These are phyloP conservation scores for Exophiala sp. DNA, from an alignment of 2,329 filamentous ascomycete species.

Conservation along the genomic window DNA sequence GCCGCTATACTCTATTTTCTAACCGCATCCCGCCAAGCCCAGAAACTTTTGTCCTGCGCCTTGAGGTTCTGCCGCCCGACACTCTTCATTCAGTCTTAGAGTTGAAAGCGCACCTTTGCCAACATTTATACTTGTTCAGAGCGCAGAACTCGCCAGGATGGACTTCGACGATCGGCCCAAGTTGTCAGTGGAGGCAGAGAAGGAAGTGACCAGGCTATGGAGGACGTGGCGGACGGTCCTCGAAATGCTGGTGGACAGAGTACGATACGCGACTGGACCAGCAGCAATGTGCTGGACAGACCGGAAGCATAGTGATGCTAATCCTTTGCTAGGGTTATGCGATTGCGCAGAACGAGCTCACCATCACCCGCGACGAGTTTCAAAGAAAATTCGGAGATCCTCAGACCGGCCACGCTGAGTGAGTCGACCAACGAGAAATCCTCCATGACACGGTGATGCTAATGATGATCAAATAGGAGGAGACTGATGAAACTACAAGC, in stretches of 20 bases:
- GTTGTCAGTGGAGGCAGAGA: conserved; percentile 21
- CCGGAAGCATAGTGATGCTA: background rate
- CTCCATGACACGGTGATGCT: background rate
- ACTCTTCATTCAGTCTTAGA: background rate
- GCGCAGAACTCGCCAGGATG: too few species aligned
- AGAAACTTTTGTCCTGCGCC: conserved; percentile 21
- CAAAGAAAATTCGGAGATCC: conserved; percentile 62
- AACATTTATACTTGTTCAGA: too few species aligned
- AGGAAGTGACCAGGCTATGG: conserved; percentile 63
- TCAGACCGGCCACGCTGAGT: conserved; percentile 38
- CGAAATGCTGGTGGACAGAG: conserved; percentile 89
- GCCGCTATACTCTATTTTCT: background rate
- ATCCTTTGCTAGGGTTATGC: conserved; percentile 72
- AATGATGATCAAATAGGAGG: conserved; percentile 52
- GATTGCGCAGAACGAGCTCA: conserved; percentile 80
- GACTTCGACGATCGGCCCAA: conserved; percentile 21
- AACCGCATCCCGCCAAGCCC: background rate
- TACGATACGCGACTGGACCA: conserved; percentile 46
- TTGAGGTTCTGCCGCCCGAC: background rate
- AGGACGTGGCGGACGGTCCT: conserved; percentile 88
- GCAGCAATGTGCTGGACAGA: background rate
- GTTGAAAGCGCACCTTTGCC: too few species aligned
- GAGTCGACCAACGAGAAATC: conserved; percentile 5
- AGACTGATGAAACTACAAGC: conserved; percentile 81
- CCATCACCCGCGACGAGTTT: conserved; percentile 80